Evolutionary conservation across 169 alveolate species (phyloP), one percentile per base, ranked within the genome.

Genomic region (Toxoplasma gondii): DNA sequence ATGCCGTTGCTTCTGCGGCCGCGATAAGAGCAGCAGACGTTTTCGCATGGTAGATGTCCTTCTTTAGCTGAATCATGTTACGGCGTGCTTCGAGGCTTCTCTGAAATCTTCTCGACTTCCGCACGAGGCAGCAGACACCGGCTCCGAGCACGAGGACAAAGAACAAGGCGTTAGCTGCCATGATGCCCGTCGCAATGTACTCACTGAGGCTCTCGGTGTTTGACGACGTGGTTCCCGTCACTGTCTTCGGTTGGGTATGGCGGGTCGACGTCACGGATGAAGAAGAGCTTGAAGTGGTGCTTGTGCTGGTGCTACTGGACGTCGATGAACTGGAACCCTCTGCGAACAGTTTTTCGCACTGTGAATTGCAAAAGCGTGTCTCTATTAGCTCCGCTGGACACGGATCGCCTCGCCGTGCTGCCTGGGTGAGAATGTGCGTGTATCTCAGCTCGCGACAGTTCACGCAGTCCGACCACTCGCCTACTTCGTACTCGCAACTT

Each of bases 381-480:
- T 82, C 69, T 16, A 82, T 82, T 2, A 5, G n/a, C 38, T 38
- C 36, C 38, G 27, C 90, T 24, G 90, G 90, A 49, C 90, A 82
- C 38, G 53, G 69, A 19, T 17, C 24, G 38, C 90, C 90, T 9
- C 41, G 38, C 41, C 41, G n/a, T 39, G 90, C 90, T 44, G 90
- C 69, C 41, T 2, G 67, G n/a, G n/a, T 31, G 53, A 82, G 90
- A 41, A 82, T 44, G 90, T 82, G 90, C 64, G 34, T 82, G 36
- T 82, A 82, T 36, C 64, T 22, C 38, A 82, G 90, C 64, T 82
- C 69, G 38, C 90, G 53, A 31, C 90, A 82, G 41, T 82, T 82
- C n/a, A 82, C 64, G 27, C 90, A 82, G 39, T 82, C 90, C 36
- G 90, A 82, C 90, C 90, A 82, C n/a, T 82, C 90, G 38, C 90